Conservation (phyloP, 257 asterid species). For the Scutellaria barbata region DNA sequence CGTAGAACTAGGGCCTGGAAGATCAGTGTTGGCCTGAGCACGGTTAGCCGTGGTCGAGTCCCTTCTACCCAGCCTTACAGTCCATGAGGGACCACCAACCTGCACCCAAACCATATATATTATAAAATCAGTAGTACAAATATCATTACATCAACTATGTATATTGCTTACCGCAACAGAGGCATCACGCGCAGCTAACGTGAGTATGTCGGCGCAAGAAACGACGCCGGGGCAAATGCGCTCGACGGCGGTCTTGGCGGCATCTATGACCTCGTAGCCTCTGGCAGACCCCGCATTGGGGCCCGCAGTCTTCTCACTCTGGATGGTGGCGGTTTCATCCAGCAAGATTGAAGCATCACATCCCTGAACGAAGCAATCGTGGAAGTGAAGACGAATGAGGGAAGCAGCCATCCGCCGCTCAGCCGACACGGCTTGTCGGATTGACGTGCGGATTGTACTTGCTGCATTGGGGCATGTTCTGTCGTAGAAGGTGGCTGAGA, state of each 20-base stretch:
- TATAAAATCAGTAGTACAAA: no score
- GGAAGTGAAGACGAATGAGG: constrained; percentile 54
- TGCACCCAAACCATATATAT: constrained; percentile 1
- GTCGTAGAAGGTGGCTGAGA: constrained; percentile 47
- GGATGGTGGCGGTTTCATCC: constrained; percentile 42
- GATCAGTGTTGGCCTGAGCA: constrained; percentile 38
- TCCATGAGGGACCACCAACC: constrained; percentile 61
- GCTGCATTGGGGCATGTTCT: constrained; percentile 41
- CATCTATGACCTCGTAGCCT: constrained; percentile 51
- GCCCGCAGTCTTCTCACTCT: constrained; percentile 44
- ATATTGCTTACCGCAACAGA: constrained; percentile 42
- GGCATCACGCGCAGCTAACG: constrained; percentile 55
- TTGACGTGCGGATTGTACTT: constrained; percentile 33
- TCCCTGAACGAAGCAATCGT: constrained; percentile 60
- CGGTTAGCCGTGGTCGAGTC: constrained; percentile 50
- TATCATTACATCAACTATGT: no score
- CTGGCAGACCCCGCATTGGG: constrained; percentile 43
- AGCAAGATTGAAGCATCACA: constrained; percentile 52
- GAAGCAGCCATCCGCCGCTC: constrained; percentile 60
- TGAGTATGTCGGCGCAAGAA: constrained; percentile 54
- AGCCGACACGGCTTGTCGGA: constrained; percentile 40
- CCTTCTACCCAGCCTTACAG: constrained; percentile 46
- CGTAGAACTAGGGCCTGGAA: constrained; percentile 34
- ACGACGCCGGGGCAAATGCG: constrained; percentile 49
- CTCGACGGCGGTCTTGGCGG: constrained; percentile 49